Evolutionary conservation across 495 filamentous ascomycete species (phyloP), one percentile per base, ranked within the genome.

Genomic region (Hypoxylon crocopeplum): DNA sequence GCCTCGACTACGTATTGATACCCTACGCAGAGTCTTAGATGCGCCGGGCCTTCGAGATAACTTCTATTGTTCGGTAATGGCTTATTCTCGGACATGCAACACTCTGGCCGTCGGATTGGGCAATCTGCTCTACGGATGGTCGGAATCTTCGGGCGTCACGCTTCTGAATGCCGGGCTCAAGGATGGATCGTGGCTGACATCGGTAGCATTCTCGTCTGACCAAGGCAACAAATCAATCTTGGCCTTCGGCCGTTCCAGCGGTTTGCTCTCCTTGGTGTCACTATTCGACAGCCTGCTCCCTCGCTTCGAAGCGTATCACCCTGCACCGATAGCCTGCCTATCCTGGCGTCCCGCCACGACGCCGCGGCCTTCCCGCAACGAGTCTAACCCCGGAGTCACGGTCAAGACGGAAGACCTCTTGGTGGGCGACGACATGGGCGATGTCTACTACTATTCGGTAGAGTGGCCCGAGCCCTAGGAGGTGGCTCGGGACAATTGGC

Each of bases 21-120:
- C 34, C 7, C 3, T 36, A 44, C 15, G 40, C 33, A 80, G 78
- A 72, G 92, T 97, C 2, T 76, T 98, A 11, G 91, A 97, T 75
- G 94, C 94, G 3, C 93, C 93, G 1, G 82, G 83, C 19, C 80
- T 98, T 39, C 82, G 91, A 21, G 94, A 98, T 69, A 95, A 98
- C 71, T 98, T 92, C 64, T 98, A 98, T 69, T 97, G 92, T 73
- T 92, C 93, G 0, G 81, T 92, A 6, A 80, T 98, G 42, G 91
- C 94, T 5, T 98, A 97, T 70, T 95, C 86, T 1, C 72, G 78
- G 17, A 87, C 81, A 6, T 80, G 82, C 27, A 83, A 88, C 25
- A 88, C 87, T 11, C 82, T 98, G 27, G 95, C 92, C 32, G 90
- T 97, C 12, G 94, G 91, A 0, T 83, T 98, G 11, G 84, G 84